Conservation (phyloP, 2,329 filamentous ascomycete genomes). For the Sclerotinia glacialis region DNA sequence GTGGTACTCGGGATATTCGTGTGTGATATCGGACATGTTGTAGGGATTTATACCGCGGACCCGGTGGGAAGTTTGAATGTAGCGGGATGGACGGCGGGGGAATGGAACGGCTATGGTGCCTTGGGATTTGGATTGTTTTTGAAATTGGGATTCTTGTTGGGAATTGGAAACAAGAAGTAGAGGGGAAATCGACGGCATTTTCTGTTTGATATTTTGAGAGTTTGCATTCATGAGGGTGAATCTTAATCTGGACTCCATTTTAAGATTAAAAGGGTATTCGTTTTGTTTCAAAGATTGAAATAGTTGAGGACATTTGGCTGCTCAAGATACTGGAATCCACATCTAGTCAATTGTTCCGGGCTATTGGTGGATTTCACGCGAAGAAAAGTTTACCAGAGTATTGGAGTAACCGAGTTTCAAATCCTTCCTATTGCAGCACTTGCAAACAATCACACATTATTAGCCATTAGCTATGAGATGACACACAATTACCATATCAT, state of each 20-base stretch:
- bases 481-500: background rate
- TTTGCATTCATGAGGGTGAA: background rate
- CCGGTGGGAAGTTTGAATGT: background rate
- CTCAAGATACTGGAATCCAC: too few species aligned
- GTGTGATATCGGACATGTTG: background rate
- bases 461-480: background rate
- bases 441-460: background rate
- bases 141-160: background rate
- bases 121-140: background rate
- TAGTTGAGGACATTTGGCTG: background rate
- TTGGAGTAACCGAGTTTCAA: background rate
- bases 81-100: background rate
- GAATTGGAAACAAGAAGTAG: background rate
- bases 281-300: background rate
- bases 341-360: too few species aligned
- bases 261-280: background rate
- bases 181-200: too few species aligned
- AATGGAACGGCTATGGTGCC: background rate
- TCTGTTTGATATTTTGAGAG: background rate
- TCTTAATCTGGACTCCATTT: background rate
- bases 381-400: background rate
- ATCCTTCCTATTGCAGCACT: background rate
- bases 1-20: background rate
- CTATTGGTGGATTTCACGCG: background rate
- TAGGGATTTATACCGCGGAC: background rate